Conservation (phyloP, 495 filamentous ascomycete species). For the Ramalina intermedia region DNA sequence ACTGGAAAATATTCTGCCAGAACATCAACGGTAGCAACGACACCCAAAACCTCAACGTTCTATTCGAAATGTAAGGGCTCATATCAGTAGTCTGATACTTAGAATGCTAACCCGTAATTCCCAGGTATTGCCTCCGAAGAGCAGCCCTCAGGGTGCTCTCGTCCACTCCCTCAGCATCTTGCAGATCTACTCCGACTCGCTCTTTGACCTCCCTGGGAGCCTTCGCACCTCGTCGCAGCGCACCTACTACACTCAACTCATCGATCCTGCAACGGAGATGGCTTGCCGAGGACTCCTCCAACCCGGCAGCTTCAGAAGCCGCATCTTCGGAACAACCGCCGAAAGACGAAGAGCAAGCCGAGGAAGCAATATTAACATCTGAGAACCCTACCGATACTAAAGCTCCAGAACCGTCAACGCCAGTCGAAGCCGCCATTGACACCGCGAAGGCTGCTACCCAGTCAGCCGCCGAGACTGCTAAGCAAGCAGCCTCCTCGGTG, state of each 20-base stretch:
- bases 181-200: conserved; percentile 29
- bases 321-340: not conserved
- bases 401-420: not conserved
- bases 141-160: conserved; percentile 34
- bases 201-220: conserved; percentile 22
- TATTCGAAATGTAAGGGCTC: not conserved
- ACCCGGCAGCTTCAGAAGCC: conserved; percentile 12
- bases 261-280: conserved; percentile 27
- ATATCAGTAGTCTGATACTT: not conserved
- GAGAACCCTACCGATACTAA: conserved; percentile 1
- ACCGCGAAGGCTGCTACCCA: not conserved
- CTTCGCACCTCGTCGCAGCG: conserved; percentile 7
- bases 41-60: not conserved
- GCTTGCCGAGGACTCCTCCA: conserved; percentile 23
- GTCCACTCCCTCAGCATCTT: conserved; percentile 29
- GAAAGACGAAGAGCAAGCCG: conserved; percentile 16
- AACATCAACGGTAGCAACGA: too few relatives aligned
- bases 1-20: too few relatives aligned
- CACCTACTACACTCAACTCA: conserved; percentile 13
- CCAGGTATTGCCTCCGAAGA: conserved; percentile 25
- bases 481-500: conserved; percentile 1
- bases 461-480: not conserved
- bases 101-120: conserved; percentile 3
- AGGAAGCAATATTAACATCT: conserved; percentile 6
- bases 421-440: not conserved